These are phyloP conservation scores for Flaveria brownii DNA, from an alignment of 129 eudicot genomes.

Conservation along the genomic window DNA sequence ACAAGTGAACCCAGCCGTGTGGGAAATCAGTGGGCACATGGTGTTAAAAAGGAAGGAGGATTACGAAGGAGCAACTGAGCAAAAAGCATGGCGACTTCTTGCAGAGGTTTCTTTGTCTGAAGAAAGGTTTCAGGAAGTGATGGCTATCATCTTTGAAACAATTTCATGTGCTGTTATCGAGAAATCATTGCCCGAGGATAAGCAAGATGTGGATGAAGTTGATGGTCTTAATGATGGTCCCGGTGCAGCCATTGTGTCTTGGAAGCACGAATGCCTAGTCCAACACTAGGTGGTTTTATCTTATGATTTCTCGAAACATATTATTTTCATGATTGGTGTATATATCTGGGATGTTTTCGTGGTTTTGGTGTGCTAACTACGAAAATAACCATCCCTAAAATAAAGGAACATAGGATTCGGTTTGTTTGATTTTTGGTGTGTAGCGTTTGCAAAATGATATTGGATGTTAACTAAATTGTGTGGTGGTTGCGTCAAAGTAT, in stretches of 20 bases:
- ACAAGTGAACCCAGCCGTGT: constrained; percentile 87
- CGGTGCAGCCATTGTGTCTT: constrained; percentile 41
- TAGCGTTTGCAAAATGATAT: neutral
- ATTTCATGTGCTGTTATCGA: constrained; percentile 25
- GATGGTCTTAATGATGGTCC: constrained; percentile 43
- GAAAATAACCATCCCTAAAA: constrained; percentile 18
- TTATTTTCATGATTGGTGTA: constrained; percentile 5
- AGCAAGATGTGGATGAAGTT: constrained; percentile 46
- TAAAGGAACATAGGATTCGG: constrained; percentile 22
- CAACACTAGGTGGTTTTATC: constrained; percentile 31
- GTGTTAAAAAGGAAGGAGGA: constrained; percentile 73
- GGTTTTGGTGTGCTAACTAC: constrained; percentile 35
- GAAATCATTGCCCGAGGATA: constrained; percentile 29
- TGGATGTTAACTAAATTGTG: neutral
- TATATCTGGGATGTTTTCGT: constrained; percentile 18
- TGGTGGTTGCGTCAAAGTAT: neutral
- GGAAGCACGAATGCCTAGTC: constrained; percentile 60
- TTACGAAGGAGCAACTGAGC: constrained; percentile 69
- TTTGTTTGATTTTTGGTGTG: constrained; percentile 4
- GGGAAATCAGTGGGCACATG: constrained; percentile 91
- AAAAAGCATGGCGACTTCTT: constrained; percentile 66
- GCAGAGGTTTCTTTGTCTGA: constrained; percentile 77
- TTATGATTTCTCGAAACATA: neutral
- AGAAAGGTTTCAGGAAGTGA: constrained; percentile 58
- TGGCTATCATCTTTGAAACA: constrained; percentile 36